These are phyloP conservation scores for Metarhizium guizhouense DNA, from an alignment of 2,329 filamentous ascomycete species.

Conservation along the genomic window DNA sequence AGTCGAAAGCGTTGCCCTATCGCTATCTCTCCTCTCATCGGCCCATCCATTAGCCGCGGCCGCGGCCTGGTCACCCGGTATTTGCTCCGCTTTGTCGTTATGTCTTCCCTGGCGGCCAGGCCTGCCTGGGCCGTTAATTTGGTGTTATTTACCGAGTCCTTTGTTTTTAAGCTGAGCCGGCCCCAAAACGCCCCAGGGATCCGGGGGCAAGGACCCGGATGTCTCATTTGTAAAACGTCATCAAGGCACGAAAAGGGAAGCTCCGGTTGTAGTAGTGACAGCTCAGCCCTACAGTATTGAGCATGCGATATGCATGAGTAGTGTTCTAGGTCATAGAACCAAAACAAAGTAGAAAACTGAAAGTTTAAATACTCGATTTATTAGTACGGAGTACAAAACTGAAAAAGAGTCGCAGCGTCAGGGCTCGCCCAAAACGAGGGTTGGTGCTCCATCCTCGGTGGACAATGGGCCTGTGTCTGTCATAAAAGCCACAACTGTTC, in stretches of 20 bases:
- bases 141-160: neutral
- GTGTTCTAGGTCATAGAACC: too few species aligned
- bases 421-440: neutral
- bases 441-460: neutral
- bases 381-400: too few species aligned
- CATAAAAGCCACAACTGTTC: neutral
- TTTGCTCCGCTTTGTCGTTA: neutral
- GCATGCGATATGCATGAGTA: neutral
- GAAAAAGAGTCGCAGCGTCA: too few species aligned
- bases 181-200: neutral
- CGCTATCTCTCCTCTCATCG: neutral
- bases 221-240: neutral
- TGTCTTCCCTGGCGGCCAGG: neutral
- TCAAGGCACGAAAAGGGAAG: neutral
- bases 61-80: neutral
- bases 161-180: neutral
- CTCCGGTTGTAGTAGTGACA: neutral
- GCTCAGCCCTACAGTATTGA: neutral
- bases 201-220: neutral
- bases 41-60: neutral
- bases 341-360: too few species aligned
- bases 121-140: neutral
- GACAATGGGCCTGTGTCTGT: neutral
- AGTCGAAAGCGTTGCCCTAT: neutral
- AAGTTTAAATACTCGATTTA: too few species aligned